phyloP scores from a whole-genome alignment of 2,329 filamentous ascomycete species.

The Ophiostoma sp. region DNA sequence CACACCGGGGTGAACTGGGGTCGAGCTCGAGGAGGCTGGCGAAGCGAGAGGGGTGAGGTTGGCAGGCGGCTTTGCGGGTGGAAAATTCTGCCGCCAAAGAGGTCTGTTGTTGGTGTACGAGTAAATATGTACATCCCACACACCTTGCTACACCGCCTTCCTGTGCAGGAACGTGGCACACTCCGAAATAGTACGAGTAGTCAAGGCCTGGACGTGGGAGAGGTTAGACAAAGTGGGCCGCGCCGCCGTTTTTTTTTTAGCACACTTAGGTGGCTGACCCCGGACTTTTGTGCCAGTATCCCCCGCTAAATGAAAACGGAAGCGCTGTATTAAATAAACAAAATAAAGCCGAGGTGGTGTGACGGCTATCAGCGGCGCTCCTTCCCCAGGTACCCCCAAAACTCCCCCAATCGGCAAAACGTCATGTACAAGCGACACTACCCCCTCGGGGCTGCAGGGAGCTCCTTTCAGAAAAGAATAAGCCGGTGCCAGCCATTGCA shows the following conservation, averaged over 20 bases:
- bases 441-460: constrained; percentile 10
- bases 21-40: constrained; percentile 10
- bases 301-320: constrained; percentile 1
- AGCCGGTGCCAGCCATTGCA: constrained; percentile 25
- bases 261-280: not conserved
- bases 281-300: constrained; percentile 17
- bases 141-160: constrained; percentile 13
- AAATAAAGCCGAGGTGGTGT: constrained; percentile 8
- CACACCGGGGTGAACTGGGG: not conserved
- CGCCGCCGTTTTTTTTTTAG: no score
- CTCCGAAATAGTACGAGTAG: not conserved
- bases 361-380: constrained; percentile 24
- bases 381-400: not conserved
- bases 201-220: not conserved
- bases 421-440: constrained; percentile 9
- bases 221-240: no score
- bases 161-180: not conserved
- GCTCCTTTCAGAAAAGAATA: constrained; percentile 20
- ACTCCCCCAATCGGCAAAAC: not conserved
- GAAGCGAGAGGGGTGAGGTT: constrained; percentile 8
- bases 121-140: not conserved
- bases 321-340: constrained; percentile 11
- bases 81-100: constrained; percentile 13
- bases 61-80: constrained; percentile 5
- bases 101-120: constrained; percentile 10